phyloP scores from a whole-genome alignment of 192 early-diverging fungal species.

The Umbelopsis sp. region DNA sequence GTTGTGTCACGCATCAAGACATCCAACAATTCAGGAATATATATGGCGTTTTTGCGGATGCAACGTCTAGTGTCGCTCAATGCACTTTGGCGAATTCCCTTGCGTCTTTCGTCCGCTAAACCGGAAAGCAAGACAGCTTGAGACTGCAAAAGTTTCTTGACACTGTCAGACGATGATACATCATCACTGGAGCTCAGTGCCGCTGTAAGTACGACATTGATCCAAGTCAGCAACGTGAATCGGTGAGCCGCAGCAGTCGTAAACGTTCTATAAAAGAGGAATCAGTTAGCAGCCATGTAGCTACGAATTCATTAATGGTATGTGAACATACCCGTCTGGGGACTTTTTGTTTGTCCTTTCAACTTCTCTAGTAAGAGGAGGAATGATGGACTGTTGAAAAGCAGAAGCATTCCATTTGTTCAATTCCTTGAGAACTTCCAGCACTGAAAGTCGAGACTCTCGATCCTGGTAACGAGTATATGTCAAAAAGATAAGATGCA shows the following conservation, averaged over 20 bases:
- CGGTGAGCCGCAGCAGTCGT: slow-evolving; percentile 55
- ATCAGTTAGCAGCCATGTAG: not conserved
- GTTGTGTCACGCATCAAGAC: slow-evolving; percentile 42
- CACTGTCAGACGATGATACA: slow-evolving; percentile 29
- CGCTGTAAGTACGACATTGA: slow-evolving; percentile 50
- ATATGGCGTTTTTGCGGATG: slow-evolving; percentile 51
- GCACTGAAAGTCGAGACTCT: slow-evolving; percentile 59
- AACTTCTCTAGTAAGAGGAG: slow-evolving; percentile 52
- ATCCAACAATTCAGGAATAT: slow-evolving; percentile 55
- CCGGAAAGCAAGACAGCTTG: slow-evolving; percentile 58
- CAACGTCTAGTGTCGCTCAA: slow-evolving; percentile 58
- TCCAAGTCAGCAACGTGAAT: slow-evolving; percentile 67
- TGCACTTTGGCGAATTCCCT: slow-evolving; percentile 53
- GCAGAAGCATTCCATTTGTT: slow-evolving; percentile 56
- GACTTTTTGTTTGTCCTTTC: slow-evolving; percentile 47
- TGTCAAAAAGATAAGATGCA: slow-evolving; percentile 59
- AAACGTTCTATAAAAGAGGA: not conserved
- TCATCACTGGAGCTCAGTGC: slow-evolving; percentile 26
- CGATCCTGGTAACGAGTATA: slow-evolving; percentile 71
- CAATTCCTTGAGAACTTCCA: slow-evolving; percentile 58
- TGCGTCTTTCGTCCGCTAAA: slow-evolving; percentile 51
- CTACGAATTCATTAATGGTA: not conserved
- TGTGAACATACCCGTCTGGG: slow-evolving; percentile 40
- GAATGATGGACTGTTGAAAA: slow-evolving; percentile 59
- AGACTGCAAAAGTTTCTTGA: slow-evolving; percentile 35